Evolutionary conservation across 805 yeast species (phyloP).

Genomic region (Hanseniaspora lindneri): DNA sequence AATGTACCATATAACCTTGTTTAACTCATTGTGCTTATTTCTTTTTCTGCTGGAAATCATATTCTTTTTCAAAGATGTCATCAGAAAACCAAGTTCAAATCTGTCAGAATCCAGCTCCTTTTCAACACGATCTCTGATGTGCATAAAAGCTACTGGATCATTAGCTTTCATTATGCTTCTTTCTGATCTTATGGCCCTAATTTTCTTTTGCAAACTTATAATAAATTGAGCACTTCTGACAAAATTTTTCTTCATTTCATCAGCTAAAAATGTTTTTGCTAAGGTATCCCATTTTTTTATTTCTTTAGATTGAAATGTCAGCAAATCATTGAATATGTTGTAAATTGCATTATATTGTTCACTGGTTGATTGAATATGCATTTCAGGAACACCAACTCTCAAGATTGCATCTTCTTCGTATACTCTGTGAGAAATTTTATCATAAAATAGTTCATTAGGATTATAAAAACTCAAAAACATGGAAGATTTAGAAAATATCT

Average conservation of each 20-base stretch:
- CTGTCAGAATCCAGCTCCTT: constrained; percentile 29
- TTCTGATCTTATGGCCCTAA: constrained; percentile 33
- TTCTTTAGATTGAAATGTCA: constrained; percentile 30
- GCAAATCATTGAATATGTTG: constrained; percentile 37
- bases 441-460: constrained; percentile 42
- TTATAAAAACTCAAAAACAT: constrained; percentile 38
- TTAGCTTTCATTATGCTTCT: constrained; percentile 33
- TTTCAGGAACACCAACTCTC: constrained; percentile 34
- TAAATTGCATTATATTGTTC: constrained; percentile 45
- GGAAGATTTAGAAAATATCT: constrained; percentile 43
- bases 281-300: constrained; percentile 36
- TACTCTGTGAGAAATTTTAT: constrained; percentile 23
- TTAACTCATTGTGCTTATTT: constrained; percentile 19
- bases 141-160: constrained; percentile 28
- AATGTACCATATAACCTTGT: constrained; percentile 36
- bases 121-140: constrained; percentile 31
- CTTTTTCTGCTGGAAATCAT: constrained; percentile 24
- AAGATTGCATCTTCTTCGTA: constrained; percentile 26
- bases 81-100: constrained; percentile 34
- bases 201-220: constrained; percentile 39
- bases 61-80: constrained; percentile 34
- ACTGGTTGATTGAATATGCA: constrained; percentile 44
- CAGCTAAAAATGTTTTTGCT: constrained; percentile 42
- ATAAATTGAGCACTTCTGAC: constrained; percentile 34
- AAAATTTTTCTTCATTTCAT: constrained; percentile 35